A percentile compares a stretch with the other conserved stretches of the same genome.
These are phyloP conservation scores for Marvania coccoides DNA, from an alignment of 139 green algal species.

Conservation along the genomic window DNA sequence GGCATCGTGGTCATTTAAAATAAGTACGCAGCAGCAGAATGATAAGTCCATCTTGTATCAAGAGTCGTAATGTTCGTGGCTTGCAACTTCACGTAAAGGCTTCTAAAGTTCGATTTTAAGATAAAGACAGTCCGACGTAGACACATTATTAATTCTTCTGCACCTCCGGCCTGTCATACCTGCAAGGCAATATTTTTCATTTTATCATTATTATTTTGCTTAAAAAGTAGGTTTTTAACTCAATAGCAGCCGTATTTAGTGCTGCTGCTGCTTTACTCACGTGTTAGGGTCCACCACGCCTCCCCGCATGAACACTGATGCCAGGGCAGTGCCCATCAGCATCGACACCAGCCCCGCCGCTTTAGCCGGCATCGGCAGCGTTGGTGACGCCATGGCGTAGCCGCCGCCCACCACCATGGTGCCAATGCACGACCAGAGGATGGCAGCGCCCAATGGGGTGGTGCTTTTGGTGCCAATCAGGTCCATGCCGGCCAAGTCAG, in stretches of 20 bases:
- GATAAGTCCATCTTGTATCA: no score
- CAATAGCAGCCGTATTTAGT: no score
- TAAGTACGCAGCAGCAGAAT: no score
- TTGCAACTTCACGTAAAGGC: no score
- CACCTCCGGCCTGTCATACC: neutral
- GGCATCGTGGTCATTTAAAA: no score
- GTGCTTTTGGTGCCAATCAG: slow-evolving; percentile 37
- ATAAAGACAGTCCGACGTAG: neutral
- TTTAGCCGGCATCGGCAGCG: neutral
- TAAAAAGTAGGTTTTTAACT: neutral
- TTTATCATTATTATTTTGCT: neutral
- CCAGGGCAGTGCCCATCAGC: neutral
- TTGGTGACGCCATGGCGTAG: neutral
- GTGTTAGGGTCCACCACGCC: neutral
- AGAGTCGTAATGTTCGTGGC: no score
- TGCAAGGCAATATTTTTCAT: no score
- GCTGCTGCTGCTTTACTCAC: neutral
- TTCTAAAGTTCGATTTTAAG: neutral
- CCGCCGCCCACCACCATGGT: slow-evolving; percentile 20
- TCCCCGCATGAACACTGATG: neutral
- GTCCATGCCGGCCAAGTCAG: slow-evolving; percentile 49
- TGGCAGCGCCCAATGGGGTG: slow-evolving; percentile 10
- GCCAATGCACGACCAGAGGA: slow-evolving; percentile 15
- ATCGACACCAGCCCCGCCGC: neutral
- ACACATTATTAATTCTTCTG: neutral